Evolutionary conservation across 129 eudicot species (phyloP), one percentile per base, ranked within the genome.

Genomic region (Kitagawia praeruptora): DNA sequence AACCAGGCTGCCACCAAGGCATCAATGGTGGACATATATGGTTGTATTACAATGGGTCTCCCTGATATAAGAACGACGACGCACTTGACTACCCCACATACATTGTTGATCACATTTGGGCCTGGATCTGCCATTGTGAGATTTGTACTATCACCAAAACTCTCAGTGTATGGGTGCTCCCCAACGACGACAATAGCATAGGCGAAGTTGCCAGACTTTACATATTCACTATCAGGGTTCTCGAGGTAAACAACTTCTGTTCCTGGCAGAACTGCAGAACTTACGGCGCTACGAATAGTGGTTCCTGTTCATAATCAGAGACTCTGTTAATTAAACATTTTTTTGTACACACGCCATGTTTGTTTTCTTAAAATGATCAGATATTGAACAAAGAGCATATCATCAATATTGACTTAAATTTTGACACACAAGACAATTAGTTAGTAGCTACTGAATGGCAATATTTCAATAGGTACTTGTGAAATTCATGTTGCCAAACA

Each of bases 1-100:
- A 90, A 86, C 96, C 96, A 90, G 63, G 96, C 96, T 49, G 96
- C 96, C 58, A 90, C 96, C 44, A 90, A 70, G 61, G 89, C 96
- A 75, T 90, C 89, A 28, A 90, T 85, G 4, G 71, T 53, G 15
- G 86, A 72, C 78, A 90, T 64, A 74, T 88, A 90, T 18, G 96
- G 92, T 78, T 90, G 90, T 25, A 90, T 83, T 47, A 88, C 96
- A 79, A 88, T 75, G 0, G 96, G 92, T 4, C 90, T 85, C 31
- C 96, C 92, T 2, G 92, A 88, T 81, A 90, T 81, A 75, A 88
- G 49, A 67, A 90, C 75, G 0, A 90, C 96, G 27, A 90, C 90
- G 72, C 96, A 88, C 70, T 83, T 84, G 34, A 90, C 75, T n/a
- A 73, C 61, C 45, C 86, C 84, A 63, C 96, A 90, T 3, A 86